Evolutionary conservation across 2,329 filamentous ascomycete genomes (phyloP).

Genomic region (Aquanectria penicillioides): DNA sequence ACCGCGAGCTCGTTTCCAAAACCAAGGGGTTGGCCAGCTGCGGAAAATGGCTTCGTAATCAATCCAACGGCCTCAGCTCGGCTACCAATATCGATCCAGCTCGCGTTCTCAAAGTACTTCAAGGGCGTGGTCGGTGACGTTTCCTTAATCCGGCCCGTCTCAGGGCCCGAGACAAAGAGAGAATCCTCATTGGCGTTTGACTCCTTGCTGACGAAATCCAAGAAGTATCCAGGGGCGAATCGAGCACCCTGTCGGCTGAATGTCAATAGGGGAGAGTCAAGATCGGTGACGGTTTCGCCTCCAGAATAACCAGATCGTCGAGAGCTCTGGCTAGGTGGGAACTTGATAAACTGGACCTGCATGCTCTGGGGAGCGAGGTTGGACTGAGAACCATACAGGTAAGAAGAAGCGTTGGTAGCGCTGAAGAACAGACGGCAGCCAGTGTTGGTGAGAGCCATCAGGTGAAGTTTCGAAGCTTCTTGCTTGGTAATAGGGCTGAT

Average conservation of each 20-base stretch:
- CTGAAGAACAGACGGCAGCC: constrained; percentile 94
- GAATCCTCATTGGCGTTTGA: constrained; percentile 69
- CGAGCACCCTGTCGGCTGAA: constrained; percentile 64
- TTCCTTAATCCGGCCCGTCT: constrained; percentile 83
- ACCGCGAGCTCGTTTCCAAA: constrained; percentile 96
- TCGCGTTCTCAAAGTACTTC: constrained; percentile 80
- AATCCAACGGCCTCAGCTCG: constrained; percentile 82
- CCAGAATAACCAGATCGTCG: constrained; percentile 44
- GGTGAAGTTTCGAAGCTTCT: constrained; percentile 84
- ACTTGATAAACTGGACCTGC: constrained; percentile 97
- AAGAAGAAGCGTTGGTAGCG: constrained; percentile 80
- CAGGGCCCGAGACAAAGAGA: constrained; percentile 87
- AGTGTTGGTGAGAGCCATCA: constrained; percentile 90
- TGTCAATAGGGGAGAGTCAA: constrained; percentile 60
- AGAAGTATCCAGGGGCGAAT: constrained; percentile 90
- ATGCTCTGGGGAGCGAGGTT: constrained; percentile 86
- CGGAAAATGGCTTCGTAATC: constrained; percentile 77
- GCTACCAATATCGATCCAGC: constrained; percentile 80
- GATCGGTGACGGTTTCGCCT: constrained; percentile 56
- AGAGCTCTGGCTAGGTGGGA: constrained; percentile 70
- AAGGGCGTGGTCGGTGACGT: constrained; percentile 62
- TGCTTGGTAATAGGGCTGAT: constrained; percentile 84
- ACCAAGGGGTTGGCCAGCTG: constrained; percentile 73
- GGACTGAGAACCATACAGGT: constrained; percentile 68
- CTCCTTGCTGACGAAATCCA: constrained; percentile 79